Evolutionary conservation across 345 rosid genomes (phyloP).

Genomic region (Lepidium africanum): DNA sequence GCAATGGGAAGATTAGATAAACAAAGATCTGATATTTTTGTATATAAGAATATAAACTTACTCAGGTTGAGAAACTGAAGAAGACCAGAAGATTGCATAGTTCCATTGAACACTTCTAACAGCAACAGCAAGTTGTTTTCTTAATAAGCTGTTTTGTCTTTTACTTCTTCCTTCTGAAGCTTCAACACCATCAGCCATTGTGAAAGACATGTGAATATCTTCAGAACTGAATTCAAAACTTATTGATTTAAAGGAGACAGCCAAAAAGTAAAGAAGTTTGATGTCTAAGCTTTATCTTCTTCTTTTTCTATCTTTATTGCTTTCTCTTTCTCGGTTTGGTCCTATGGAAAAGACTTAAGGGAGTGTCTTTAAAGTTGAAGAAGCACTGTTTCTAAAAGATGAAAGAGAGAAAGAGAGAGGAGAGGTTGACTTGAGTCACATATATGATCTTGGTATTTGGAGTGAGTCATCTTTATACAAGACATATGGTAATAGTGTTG

Average conservation of each 20-base stretch:
- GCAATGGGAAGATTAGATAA: background rate
- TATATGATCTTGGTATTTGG: slow-evolving; percentile 25
- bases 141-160: slow-evolving; percentile 31
- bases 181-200: slow-evolving; percentile 43
- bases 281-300: slow-evolving; percentile 14
- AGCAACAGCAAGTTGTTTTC: slow-evolving; percentile 70
- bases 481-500: slow-evolving; percentile 13
- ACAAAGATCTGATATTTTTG: background rate
- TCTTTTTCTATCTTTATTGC: slow-evolving; percentile 15
- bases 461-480: slow-evolving; percentile 15
- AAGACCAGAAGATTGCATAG: slow-evolving; percentile 90
- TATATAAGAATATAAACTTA: slow-evolving; percentile 17
- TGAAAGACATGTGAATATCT: background rate
- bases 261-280: slow-evolving; percentile 9
- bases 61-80: slow-evolving; percentile 65
- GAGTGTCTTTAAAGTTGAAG: slow-evolving; percentile 20
- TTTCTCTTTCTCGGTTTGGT: slow-evolving; percentile 24
- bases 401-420: slow-evolving; percentile 8
- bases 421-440: slow-evolving; percentile 26
- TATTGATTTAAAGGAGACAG: slow-evolving; percentile 15
- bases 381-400: slow-evolving; percentile 7
- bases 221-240: background rate
- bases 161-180: slow-evolving; percentile 28
- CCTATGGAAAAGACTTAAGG: slow-evolving; percentile 19
- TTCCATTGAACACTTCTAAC: slow-evolving; percentile 89